Evolutionary conservation across 768 basidiomycete species (phyloP).

Genomic region (Auricularia cornea): DNA sequence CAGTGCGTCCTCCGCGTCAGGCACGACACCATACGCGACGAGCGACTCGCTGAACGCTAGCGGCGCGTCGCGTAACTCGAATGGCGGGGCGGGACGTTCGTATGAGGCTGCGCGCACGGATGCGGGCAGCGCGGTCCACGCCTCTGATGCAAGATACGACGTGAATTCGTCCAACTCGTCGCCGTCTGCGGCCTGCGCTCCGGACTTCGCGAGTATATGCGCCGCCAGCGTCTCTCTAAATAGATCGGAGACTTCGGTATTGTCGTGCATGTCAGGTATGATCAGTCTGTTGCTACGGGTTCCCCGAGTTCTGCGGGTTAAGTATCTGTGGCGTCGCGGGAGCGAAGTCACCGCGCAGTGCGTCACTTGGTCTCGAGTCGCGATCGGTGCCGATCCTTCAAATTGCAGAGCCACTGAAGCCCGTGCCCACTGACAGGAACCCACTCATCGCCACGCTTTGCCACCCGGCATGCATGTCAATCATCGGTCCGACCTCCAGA

Average conservation of each 20-base stretch:
- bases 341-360: too few species aligned
- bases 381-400: too few species aligned
- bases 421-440: too few species aligned
- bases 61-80: conserved; percentile 31
- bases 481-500: too few species aligned
- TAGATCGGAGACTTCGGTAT: neutral
- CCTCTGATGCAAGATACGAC: conserved; percentile 42
- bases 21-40: conserved; percentile 36
- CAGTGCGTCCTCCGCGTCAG: conserved; percentile 27
- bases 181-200: conserved; percentile 9
- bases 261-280: neutral
- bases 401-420: too few species aligned
- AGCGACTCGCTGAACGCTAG: conserved; percentile 41
- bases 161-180: conserved; percentile 45
- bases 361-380: too few species aligned
- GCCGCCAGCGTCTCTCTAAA: neutral
- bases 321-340: too few species aligned
- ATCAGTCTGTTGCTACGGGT: neutral
- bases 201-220: neutral
- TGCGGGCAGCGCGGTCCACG: conserved; percentile 37
- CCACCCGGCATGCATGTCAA: too few species aligned
- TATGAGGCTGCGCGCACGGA: conserved; percentile 30
- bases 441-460: too few species aligned
- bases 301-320: too few species aligned
- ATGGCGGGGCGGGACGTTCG: conserved; percentile 24